Conservation (phyloP, 2,329 filamentous ascomycete species). For the Aspergillus chevalieri region DNA sequence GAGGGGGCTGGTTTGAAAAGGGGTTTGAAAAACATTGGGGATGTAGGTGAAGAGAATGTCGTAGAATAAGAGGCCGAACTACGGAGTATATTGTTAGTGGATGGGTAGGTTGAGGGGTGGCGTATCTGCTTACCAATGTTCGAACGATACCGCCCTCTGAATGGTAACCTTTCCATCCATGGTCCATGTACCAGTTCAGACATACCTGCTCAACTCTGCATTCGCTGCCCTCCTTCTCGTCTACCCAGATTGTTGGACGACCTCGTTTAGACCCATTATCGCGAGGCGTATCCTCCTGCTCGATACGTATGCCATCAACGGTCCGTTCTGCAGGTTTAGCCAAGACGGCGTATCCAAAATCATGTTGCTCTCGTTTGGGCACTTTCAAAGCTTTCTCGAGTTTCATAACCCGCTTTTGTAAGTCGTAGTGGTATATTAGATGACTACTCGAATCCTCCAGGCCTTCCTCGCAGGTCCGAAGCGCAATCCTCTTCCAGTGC, state of each 20-base stretch:
- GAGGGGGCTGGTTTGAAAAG: constrained; percentile 87
- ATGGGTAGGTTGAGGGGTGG: not conserved
- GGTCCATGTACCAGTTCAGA: constrained; percentile 71
- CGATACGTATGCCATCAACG: constrained; percentile 71
- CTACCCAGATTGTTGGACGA: constrained; percentile 74
- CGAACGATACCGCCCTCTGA: constrained; percentile 84
- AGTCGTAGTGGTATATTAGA: constrained; percentile 84
- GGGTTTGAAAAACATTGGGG: constrained; percentile 94
- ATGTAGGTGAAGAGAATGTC: constrained; percentile 90
- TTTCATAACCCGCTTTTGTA: constrained; percentile 90
- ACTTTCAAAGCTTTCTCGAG: constrained; percentile 79
- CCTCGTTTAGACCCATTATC: constrained; percentile 23
- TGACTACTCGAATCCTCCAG: constrained; percentile 86
- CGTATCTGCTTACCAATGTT: constrained; percentile 53
- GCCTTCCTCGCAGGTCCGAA: constrained; percentile 75
- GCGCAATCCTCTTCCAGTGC: constrained; percentile 71
- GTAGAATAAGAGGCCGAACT: constrained; percentile 81
- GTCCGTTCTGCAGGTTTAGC: constrained; percentile 68
- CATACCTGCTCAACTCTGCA: constrained; percentile 94
- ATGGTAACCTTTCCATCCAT: constrained; percentile 93
- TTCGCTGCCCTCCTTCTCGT: constrained; percentile 64
- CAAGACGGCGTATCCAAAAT: constrained; percentile 81
- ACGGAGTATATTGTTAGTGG: not conserved
- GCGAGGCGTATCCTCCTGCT: constrained; percentile 48
- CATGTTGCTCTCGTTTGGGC: constrained; percentile 79